Evolutionary conservation across 345 rosid genomes (phyloP).

Genomic region (Sisymbrium altissimum): DNA sequence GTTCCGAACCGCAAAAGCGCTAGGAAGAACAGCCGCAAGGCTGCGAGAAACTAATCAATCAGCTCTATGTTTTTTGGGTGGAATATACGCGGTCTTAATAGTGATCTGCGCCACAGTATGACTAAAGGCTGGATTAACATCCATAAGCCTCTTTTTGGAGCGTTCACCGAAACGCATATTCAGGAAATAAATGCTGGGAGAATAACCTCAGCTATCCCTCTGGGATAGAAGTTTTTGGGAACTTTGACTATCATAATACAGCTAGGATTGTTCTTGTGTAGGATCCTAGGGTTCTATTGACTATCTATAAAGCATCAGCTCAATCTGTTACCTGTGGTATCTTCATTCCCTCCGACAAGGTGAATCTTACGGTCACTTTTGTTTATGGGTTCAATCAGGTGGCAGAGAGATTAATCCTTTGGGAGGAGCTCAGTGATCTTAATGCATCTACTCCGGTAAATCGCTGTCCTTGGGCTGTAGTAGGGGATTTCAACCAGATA

Average conservation of each 20-base stretch:
- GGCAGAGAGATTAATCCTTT: background rate
- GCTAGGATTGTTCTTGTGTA: too few species aligned
- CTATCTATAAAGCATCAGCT: too few species aligned
- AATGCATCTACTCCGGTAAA: background rate
- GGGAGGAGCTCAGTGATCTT: background rate
- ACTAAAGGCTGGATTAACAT: background rate
- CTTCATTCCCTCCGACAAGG: too few species aligned
- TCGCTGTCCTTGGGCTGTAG: too few species aligned
- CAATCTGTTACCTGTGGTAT: too few species aligned
- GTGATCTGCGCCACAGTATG: background rate
- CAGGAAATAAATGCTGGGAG: too few species aligned
- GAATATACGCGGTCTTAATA: background rate
- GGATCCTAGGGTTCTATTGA: too few species aligned
- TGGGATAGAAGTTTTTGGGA: too few species aligned
- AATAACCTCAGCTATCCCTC: too few species aligned
- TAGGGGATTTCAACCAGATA: too few species aligned
- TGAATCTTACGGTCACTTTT: background rate
- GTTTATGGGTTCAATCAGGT: background rate
- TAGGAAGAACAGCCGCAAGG: background rate
- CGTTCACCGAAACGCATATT: background rate
- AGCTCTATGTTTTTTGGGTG: background rate
- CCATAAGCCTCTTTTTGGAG: background rate
- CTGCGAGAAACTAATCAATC: too few species aligned
- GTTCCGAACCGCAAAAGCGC: fast-evolving
- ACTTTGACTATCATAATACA: too few species aligned